phyloP scores from a whole-genome alignment of 1,139 yeast genomes.

The Komagataea norvegica region DNA sequence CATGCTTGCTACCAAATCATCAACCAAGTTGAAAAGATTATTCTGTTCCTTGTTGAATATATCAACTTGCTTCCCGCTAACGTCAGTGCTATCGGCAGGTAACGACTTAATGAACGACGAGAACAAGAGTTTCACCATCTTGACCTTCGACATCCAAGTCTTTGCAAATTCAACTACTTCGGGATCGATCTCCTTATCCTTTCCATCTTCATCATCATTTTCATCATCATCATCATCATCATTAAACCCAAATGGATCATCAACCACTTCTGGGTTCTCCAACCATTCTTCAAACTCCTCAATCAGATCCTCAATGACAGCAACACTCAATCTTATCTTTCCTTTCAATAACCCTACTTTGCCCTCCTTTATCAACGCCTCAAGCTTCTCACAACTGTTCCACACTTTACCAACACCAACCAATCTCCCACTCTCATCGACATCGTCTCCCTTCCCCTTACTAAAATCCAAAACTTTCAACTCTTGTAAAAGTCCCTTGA shows the following conservation, averaged over 20 bases:
- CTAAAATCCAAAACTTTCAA: slow-evolving; percentile 26
- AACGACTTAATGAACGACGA: slow-evolving; percentile 52
- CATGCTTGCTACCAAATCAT: slow-evolving; percentile 31
- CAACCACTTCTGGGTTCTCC: slow-evolving; percentile 49
- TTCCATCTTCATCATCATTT: slow-evolving; percentile 29
- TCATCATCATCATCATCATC: slow-evolving; percentile 32
- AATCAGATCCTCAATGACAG: slow-evolving; percentile 55
- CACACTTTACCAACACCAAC: slow-evolving; percentile 61
- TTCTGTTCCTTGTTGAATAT: slow-evolving; percentile 29
- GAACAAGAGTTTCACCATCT: slow-evolving; percentile 49
- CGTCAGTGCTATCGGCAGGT: slow-evolving; percentile 31
- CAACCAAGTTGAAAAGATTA: slow-evolving; percentile 28
- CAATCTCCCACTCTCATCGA: slow-evolving; percentile 36
- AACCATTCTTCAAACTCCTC: slow-evolving; percentile 66
- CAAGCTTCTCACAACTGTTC: slow-evolving; percentile 50
- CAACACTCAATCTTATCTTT: slow-evolving; percentile 42
- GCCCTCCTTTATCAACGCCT: slow-evolving; percentile 41
- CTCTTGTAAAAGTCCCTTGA: slow-evolving; percentile 30
- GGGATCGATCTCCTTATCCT: slow-evolving; percentile 27
- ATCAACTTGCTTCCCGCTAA: slow-evolving; percentile 27
- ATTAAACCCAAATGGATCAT: slow-evolving; percentile 41
- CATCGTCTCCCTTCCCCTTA: slow-evolving; percentile 23
- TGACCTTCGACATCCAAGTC: slow-evolving; percentile 49
- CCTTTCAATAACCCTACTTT: slow-evolving; percentile 45
- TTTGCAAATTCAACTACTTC: slow-evolving; percentile 39